Percentiles rank a stretch among this genome's conserved stretches.
Conservation (phyloP, 2,329 filamentous ascomycete genomes). For the Anisogramma anomala region DNA sequence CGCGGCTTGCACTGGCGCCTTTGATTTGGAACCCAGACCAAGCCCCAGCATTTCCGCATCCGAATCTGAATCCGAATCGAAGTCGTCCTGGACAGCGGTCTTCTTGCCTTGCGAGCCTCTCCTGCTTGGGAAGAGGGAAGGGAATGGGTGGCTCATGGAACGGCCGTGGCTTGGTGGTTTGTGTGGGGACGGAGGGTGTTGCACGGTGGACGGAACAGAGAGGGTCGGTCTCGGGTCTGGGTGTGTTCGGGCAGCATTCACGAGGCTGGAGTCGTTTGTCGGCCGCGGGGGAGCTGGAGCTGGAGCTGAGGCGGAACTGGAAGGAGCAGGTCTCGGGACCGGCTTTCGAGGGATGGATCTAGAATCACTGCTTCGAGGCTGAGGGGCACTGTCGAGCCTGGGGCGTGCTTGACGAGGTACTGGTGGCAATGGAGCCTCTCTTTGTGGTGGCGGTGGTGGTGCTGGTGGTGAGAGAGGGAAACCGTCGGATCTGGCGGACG, state of each 20-base stretch:
- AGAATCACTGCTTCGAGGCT: neutral
- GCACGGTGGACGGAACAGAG: constrained; percentile 17
- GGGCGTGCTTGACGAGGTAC: neutral
- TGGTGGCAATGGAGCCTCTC: constrained; percentile 10
- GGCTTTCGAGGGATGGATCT: constrained; percentile 8
- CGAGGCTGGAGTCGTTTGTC: constrained; percentile 3
- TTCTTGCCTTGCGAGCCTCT: constrained; percentile 40
- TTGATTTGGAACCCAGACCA: constrained; percentile 23
- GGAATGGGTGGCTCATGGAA: constrained; percentile 72
- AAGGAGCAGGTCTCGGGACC: neutral
- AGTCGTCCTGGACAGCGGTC: constrained; percentile 26
- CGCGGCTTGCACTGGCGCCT: constrained; percentile 15
- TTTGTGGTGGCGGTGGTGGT: no score
- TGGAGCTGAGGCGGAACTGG: neutral
- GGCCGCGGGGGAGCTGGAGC: neutral
- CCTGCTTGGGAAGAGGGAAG: constrained; percentile 52
- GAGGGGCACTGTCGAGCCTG: constrained; percentile 2
- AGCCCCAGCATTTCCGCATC: constrained; percentile 21
- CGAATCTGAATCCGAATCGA: constrained; percentile 30
- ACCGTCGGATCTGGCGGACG: constrained; percentile 2
- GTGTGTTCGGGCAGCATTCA: constrained; percentile 17
- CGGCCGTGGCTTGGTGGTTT: constrained; percentile 37
- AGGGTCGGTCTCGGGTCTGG: constrained; percentile 31
- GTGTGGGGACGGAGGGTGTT: constrained; percentile 11
- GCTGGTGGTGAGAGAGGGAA: constrained; percentile 7